Conservation (phyloP, 441 rosid species). For the Aleurites moluccanus region DNA sequence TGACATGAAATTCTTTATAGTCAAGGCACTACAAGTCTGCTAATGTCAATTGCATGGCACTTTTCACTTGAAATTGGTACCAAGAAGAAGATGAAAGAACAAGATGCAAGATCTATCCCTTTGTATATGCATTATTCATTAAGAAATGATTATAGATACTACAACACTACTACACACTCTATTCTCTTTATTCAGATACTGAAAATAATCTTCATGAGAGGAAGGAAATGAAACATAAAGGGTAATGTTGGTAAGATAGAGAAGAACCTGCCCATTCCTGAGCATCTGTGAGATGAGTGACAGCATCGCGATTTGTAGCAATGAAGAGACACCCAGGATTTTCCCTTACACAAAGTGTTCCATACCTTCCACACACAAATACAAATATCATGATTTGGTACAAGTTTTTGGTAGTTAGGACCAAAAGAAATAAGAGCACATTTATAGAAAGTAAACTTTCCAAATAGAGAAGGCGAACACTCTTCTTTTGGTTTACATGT, state of each 20-base stretch:
- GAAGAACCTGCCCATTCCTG: slow-evolving; percentile 95
- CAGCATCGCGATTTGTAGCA: slow-evolving; percentile 91
- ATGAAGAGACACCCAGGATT: slow-evolving; percentile 92
- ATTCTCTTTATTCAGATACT: not conserved
- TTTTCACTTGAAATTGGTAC: not conserved
- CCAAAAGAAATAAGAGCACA: not conserved
- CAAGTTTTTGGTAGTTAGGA: slow-evolving; percentile 7
- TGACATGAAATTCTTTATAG: not conserved
- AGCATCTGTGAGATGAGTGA: slow-evolving; percentile 81
- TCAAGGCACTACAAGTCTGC: not conserved
- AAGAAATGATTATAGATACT: not conserved
- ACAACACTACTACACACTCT: not conserved
- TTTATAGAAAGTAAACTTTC: not conserved
- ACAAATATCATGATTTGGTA: not conserved
- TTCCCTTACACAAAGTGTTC: slow-evolving; percentile 89
- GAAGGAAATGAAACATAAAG: slow-evolving; percentile 8
- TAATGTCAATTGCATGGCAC: not conserved
- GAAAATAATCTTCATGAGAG: not conserved
- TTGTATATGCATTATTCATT: not conserved
- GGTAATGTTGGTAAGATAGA: not conserved
- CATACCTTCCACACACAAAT: slow-evolving; percentile 55
- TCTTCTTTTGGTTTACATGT: not conserved
- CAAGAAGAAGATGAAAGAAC: not conserved
- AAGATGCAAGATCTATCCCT: not conserved
- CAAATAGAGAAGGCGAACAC: not conserved